Percentiles rank a stretch among this genome's conserved stretches.
phyloP scores from a whole-genome alignment of 192 early-diverging fungal genomes.

The Coemansia sp. region DNA sequence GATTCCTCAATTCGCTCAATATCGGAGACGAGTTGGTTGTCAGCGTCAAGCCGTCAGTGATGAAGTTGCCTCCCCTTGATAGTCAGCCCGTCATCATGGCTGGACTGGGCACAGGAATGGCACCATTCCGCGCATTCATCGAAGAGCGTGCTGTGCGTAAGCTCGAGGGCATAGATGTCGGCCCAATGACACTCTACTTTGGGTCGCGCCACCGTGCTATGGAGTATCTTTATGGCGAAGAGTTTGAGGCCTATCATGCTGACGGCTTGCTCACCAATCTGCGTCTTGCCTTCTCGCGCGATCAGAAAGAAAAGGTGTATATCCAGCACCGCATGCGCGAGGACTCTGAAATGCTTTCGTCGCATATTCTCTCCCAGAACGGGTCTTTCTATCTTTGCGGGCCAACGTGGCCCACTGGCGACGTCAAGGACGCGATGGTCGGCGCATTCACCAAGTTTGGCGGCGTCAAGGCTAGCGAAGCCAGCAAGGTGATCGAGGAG shows the following conservation, averaged over 20 bases:
- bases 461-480: slow-evolving; percentile 61
- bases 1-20: slow-evolving; percentile 73
- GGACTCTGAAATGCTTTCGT: slow-evolving; percentile 71
- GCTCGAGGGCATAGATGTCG: slow-evolving; percentile 76
- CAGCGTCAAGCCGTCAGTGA: slow-evolving; percentile 93
- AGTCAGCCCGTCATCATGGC: slow-evolving; percentile 92
- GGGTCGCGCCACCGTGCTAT: slow-evolving; percentile 90
- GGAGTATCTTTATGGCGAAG: slow-evolving; percentile 97
- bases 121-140: slow-evolving; percentile 96
- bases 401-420: slow-evolving; percentile 93
- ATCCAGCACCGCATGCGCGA: slow-evolving; percentile 95
- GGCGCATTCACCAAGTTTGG: slow-evolving; percentile 66
- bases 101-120: slow-evolving; percentile 97
- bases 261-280: slow-evolving; percentile 89
- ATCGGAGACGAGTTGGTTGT: slow-evolving; percentile 76
- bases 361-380: slow-evolving; percentile 71
- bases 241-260: slow-evolving; percentile 90
- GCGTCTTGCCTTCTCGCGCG: slow-evolving; percentile 91
- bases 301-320: slow-evolving; percentile 92
- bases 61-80: slow-evolving; percentile 86
- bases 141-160: slow-evolving; percentile 86
- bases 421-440: slow-evolving; percentile 91
- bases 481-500: slow-evolving; percentile 75
- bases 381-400: slow-evolving; percentile 97
- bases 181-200: slow-evolving; percentile 95